Evolutionary conservation across 2,329 filamentous ascomycete genomes (phyloP), one percentile per base, ranked within the genome.

Genomic region (Microsporum audouinii): DNA sequence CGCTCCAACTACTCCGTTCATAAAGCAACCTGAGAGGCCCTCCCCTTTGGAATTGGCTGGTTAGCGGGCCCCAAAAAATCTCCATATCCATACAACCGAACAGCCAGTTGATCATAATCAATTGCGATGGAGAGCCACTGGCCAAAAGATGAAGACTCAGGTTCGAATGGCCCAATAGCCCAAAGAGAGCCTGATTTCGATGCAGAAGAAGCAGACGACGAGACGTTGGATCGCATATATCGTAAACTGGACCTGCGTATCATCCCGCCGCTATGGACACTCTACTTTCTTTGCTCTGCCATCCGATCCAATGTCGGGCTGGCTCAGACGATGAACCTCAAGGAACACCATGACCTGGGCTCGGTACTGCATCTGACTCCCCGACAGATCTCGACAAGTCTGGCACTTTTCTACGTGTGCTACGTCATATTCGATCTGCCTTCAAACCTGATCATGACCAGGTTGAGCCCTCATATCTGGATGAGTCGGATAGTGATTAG

Each of bases 201-300:
- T 7, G 23, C 23, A 23, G 60, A 63, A 47, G 71, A 72, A 60
- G 67, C 70, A 34, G 69, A 68, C 60, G 58, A 69, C 17, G 71
- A 68, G 31, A 67, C 71, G 43, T 70, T 75, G 45, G 72, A 75
- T 62, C 72, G 73, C 8, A 71, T 75, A 41, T 75, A 75, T 65
- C 69, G 80, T 59, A 84, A 83, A 71, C 75, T 84, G 38, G 82
- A 84, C 65, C 76, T 76, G n/a, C 76, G 82, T 17, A 83, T 84
- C 62, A 78, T 83, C 63, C 80, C 81, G 81, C 89, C 91, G 34
- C 92, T 96, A 74, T 96, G 91, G 91, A 73, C 87, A 14, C 81
- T 96, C 14, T 96, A 96, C 77, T 96, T 96, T 71, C 82, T 96
- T 65, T 94, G 89, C 79, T 94, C 90, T 0, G 91, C 89, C 63